These are phyloP conservation scores for Peronosclerospora sorghi DNA, from an alignment of 352 stramenopile genomes.

Conservation along the genomic window DNA sequence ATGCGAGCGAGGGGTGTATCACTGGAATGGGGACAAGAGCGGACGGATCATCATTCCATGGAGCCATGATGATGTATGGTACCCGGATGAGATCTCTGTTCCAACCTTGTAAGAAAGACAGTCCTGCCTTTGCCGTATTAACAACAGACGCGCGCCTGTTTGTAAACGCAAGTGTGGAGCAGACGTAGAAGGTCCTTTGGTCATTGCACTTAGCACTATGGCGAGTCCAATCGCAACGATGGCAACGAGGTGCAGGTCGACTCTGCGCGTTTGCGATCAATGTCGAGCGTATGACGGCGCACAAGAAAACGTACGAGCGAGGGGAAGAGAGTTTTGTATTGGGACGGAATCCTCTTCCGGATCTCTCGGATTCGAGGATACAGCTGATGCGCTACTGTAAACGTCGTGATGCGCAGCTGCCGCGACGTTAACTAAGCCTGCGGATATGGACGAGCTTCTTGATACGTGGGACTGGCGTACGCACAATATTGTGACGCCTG, in stretches of 20 bases:
- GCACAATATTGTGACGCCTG: conserved; percentile 84
- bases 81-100: no score
- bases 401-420: neutral
- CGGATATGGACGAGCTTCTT: conserved; percentile 28
- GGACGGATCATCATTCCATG: no score
- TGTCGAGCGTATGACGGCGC: conserved; percentile 31
- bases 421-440: conserved; percentile 14
- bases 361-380: conserved; percentile 28
- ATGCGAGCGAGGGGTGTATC: no score
- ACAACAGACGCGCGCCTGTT: conserved; percentile 9
- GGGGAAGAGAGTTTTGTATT: conserved; percentile 40
- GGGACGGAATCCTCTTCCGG: conserved; percentile 33
- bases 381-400: conserved; percentile 23
- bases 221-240: conserved; percentile 32
- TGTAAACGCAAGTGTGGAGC: conserved; percentile 10
- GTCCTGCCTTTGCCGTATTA: no score
- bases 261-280: conserved; percentile 40
- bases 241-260: conserved; percentile 24
- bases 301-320: conserved; percentile 37
- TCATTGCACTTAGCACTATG: conserved; percentile 39
- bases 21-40: no score
- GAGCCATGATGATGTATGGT: no score
- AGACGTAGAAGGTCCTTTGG: conserved; percentile 37
- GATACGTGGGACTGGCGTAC: conserved; percentile 88
- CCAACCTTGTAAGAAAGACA: no score